A percentile compares a stretch with the other conserved stretches of the same genome.
These are phyloP conservation scores for Eruca vesicaria DNA, from an alignment of 441 rosid genomes.

Conservation along the genomic window DNA sequence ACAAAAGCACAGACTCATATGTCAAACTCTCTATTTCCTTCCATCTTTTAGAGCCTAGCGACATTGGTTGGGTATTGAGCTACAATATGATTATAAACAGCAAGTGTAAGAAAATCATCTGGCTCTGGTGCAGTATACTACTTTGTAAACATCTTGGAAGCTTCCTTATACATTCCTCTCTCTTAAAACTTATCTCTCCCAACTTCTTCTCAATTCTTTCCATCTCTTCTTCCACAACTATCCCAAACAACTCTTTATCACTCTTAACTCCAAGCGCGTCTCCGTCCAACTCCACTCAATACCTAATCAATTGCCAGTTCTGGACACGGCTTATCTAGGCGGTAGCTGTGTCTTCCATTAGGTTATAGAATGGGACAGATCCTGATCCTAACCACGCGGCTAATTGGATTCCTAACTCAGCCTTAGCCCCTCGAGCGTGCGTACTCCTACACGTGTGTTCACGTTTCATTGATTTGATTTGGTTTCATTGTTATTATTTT, in stretches of 20 bases:
- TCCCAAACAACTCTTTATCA: constrained; percentile 63
- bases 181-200: constrained; percentile 75
- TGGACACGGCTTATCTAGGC: constrained; percentile 94
- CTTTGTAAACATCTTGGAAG: constrained; percentile 66
- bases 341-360: constrained; percentile 96
- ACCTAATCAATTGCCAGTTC: constrained; percentile 93
- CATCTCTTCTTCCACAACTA: constrained; percentile 82
- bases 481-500: no score
- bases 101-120: constrained; percentile 83
- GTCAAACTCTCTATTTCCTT: background rate
- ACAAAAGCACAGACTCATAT: constrained; percentile 6
- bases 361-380: constrained; percentile 81
- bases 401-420: no score
- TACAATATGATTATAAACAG: constrained; percentile 68
- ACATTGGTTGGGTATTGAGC: constrained; percentile 49
- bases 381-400: constrained; percentile 12
- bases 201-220: constrained; percentile 72
- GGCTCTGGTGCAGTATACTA: constrained; percentile 62
- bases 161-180: constrained; percentile 72
- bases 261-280: constrained; percentile 73
- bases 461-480: no score
- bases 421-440: no score
- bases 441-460: no score
- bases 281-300: constrained; percentile 72
- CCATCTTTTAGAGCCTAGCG: constrained; percentile 45